A percentile compares a stretch with the other conserved stretches of the same genome.
These are phyloP conservation scores for Colletotrichum phormii DNA, from an alignment of 2,329 filamentous ascomycete genomes.

Conservation along the genomic window DNA sequence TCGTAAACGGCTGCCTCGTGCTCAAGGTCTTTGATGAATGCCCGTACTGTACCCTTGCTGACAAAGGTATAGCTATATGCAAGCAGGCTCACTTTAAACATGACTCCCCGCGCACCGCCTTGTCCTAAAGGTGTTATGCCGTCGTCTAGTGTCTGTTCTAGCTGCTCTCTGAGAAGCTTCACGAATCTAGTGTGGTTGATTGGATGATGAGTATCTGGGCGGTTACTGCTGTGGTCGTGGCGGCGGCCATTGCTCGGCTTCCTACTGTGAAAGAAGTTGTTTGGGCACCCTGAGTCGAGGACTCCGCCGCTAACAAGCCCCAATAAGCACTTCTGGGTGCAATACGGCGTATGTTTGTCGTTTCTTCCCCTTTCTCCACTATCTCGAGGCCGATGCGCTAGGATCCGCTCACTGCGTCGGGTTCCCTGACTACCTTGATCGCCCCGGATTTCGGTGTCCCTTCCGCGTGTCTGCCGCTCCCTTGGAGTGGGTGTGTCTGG, in stretches of 20 bases:
- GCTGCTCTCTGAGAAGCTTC: slow-evolving; percentile 45
- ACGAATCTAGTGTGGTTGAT: slow-evolving; percentile 45
- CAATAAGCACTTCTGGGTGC: slow-evolving; percentile 53
- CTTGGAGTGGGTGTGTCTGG: slow-evolving; percentile 3
- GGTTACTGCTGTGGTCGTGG: slow-evolving; percentile 38
- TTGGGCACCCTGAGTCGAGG: slow-evolving; percentile 52
- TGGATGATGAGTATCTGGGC: slow-evolving; percentile 40
- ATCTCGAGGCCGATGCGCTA: slow-evolving; percentile 24
- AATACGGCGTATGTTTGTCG: slow-evolving; percentile 43
- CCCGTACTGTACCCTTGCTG: slow-evolving; percentile 52
- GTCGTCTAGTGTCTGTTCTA: slow-evolving; percentile 44
- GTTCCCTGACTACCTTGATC: slow-evolving; percentile 24
- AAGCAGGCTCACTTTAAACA: slow-evolving; percentile 55
- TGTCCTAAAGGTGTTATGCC: slow-evolving; percentile 44
- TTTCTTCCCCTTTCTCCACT: background rate
- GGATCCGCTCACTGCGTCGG: slow-evolving; percentile 39
- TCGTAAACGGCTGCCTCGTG: slow-evolving; percentile 51
- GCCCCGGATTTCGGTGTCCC: slow-evolving; percentile 14
- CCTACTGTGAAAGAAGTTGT: slow-evolving; percentile 47
- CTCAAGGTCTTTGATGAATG: slow-evolving; percentile 47
- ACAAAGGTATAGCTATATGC: slow-evolving; percentile 56
- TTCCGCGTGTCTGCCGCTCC: background rate
- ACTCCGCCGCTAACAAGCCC: slow-evolving; percentile 45
- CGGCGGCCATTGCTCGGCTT: slow-evolving; percentile 11
- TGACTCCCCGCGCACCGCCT: slow-evolving; percentile 48